A percentile compares a stretch with the other conserved stretches of the same genome.
These are phyloP conservation scores for Phytopythium cucurbitacearum DNA, from an alignment of 352 stramenopile species.

Conservation along the genomic window DNA sequence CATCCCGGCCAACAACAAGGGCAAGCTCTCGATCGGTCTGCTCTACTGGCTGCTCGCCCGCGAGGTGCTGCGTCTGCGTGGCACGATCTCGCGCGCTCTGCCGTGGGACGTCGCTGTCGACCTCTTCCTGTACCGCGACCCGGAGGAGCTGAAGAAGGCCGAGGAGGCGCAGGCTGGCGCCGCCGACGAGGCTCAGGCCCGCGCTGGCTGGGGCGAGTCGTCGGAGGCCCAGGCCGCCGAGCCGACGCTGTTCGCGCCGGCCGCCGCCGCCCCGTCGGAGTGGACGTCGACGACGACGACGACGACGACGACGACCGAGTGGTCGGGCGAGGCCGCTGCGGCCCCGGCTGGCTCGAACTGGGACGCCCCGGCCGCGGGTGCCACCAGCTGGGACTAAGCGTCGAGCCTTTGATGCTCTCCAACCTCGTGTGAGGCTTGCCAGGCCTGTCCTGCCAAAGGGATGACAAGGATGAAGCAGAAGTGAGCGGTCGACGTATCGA, in stretches of 20 bases:
- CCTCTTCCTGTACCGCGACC: slow-evolving; percentile 99
- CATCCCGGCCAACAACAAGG: slow-evolving; percentile 99
- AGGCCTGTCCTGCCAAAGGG: slow-evolving; percentile 6
- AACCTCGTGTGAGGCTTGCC: not conserved
- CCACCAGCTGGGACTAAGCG: slow-evolving; percentile 80
- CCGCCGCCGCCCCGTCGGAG: slow-evolving; percentile 45
- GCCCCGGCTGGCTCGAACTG: slow-evolving; percentile 33
- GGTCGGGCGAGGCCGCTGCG: slow-evolving; percentile 65
- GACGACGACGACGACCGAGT: slow-evolving; percentile 57
- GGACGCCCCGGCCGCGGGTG: slow-evolving; percentile 40
- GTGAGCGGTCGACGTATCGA: slow-evolving; percentile 6
- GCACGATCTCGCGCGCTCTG: slow-evolving; percentile 92
- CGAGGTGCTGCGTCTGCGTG: slow-evolving; percentile 97
- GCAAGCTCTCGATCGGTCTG: slow-evolving; percentile 99
- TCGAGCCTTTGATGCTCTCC: slow-evolving; percentile 7
- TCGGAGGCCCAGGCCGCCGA: slow-evolving; percentile 38
- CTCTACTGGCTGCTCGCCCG: slow-evolving; percentile 99
- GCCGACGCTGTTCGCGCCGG: slow-evolving; percentile 50
- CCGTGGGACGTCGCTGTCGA: slow-evolving; percentile 99
- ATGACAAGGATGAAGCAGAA: slow-evolving; percentile 14
- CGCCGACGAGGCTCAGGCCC: slow-evolving; percentile 59
- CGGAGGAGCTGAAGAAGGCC: slow-evolving; percentile 99
- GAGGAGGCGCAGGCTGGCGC: slow-evolving; percentile 95
- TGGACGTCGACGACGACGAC: slow-evolving; percentile 58
- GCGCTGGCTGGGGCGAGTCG: slow-evolving; percentile 70